These are phyloP conservation scores for Ceratopteris richardii DNA, from an alignment of 75 land plant species.

Conservation along the genomic window DNA sequence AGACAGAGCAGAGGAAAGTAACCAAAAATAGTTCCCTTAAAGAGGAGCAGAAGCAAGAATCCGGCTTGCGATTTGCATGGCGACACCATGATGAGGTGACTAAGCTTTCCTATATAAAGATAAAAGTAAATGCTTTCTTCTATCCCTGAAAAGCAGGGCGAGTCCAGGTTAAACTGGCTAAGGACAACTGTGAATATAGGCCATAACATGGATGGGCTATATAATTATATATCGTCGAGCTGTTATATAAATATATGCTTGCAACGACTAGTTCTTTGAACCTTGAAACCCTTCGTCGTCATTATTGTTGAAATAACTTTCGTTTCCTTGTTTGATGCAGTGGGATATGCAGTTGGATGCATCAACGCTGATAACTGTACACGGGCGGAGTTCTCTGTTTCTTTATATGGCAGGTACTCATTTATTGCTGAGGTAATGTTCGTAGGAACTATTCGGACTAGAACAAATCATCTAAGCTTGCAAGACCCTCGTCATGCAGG, in stretches of 20 bases:
- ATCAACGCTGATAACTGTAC: constrained; percentile 45
- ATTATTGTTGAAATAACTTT: too few relatives aligned
- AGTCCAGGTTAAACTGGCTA: not conserved
- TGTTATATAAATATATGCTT: too few relatives aligned
- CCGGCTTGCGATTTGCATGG: constrained; percentile 15
- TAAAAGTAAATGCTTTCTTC: not conserved
- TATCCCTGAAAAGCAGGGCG: not conserved
- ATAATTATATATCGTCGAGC: not conserved
- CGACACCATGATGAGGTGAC: constrained; percentile 57
- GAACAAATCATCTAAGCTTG: too few relatives aligned
- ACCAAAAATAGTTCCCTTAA: not conserved
- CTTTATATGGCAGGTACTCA: constrained; percentile 52
- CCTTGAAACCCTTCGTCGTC: not conserved
- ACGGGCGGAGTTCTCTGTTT: constrained; percentile 71
- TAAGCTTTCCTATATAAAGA: not conserved
- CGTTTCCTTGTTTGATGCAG: too few relatives aligned
- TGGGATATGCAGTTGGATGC: constrained; percentile 77
- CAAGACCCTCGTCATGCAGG: constrained; percentile 42
- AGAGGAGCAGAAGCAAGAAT: not conserved
- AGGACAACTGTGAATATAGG: not conserved
- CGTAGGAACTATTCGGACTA: too few relatives aligned
- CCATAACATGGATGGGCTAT: not conserved
- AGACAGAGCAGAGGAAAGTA: not conserved
- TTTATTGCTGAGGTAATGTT: too few relatives aligned
- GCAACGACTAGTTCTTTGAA: too few relatives aligned